Evolutionary conservation across 768 basidiomycete species (phyloP).

Genomic region (Arthromyces matolae): DNA sequence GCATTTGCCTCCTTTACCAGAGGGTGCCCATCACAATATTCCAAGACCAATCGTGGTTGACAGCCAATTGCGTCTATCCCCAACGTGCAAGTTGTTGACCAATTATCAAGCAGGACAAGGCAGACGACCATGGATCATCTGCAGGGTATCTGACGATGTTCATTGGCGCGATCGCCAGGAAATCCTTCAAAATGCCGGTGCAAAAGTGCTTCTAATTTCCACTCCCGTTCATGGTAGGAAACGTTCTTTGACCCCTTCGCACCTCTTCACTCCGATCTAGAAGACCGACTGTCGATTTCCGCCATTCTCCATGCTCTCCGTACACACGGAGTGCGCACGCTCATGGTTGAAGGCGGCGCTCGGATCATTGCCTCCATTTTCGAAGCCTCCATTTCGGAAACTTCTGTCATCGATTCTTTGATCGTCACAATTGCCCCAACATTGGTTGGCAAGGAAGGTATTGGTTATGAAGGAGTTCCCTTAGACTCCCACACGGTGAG

Average conservation of each 20-base stretch:
- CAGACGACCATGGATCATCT: conserved; percentile 72
- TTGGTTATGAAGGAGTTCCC: conserved; percentile 49
- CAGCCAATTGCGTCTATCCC: conserved; percentile 59
- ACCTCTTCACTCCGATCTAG: background rate
- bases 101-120: conserved; percentile 62
- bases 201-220: conserved; percentile 52
- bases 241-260: too few species aligned
- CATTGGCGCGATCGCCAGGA: conserved; percentile 32
- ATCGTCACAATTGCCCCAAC: conserved; percentile 85
- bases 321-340: conserved; percentile 55
- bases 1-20: conserved; percentile 44
- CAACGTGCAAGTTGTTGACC: conserved; percentile 63
- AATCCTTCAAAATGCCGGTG: conserved; percentile 63
- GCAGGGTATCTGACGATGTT: conserved; percentile 26
- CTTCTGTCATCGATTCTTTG: conserved; percentile 58
- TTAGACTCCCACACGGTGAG: conserved; percentile 13
- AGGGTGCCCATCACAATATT: conserved; percentile 36
- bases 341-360: conserved; percentile 98
- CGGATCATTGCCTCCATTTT: conserved; percentile 76
- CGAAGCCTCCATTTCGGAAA: conserved; percentile 13
- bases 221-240: conserved; percentile 31
- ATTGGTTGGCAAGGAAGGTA: conserved; percentile 72
- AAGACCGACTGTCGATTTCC: conserved; percentile 36
- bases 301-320: conserved; percentile 50
- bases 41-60: conserved; percentile 88